Conservation (phyloP, 2,329 filamentous ascomycete species). For the Amesomyces nigricolor region DNA sequence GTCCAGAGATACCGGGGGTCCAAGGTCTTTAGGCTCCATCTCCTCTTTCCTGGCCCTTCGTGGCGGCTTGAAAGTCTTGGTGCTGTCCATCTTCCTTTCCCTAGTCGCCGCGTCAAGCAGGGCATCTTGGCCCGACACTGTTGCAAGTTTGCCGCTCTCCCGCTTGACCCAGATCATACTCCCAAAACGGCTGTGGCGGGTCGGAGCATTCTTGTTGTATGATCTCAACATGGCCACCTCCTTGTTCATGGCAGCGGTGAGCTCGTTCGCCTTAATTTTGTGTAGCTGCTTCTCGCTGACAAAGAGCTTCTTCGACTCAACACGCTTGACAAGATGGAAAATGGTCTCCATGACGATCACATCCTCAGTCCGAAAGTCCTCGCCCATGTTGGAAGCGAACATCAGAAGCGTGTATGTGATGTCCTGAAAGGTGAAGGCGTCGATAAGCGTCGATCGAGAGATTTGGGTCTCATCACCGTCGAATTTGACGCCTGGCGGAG, state of each 20-base stretch:
- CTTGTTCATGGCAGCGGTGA: constrained; percentile 69
- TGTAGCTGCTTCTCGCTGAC: constrained; percentile 70
- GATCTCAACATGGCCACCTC: constrained; percentile 78
- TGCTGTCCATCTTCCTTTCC: constrained; percentile 82
- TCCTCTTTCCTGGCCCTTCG: constrained; percentile 56
- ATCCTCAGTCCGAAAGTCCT: constrained; percentile 87
- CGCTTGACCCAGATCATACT: constrained; percentile 97
- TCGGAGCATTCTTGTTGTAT: constrained; percentile 72
- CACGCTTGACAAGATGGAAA: constrained; percentile 87
- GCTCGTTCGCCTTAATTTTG: constrained; percentile 64
- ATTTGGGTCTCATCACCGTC: constrained; percentile 89
- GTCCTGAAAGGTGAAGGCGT: constrained; percentile 85
- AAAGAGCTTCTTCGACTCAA: constrained; percentile 79
- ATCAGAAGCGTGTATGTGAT: constrained; percentile 81
- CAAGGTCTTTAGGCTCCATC: constrained; percentile 67
- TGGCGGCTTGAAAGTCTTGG: constrained; percentile 85
- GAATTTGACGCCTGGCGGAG: constrained; percentile 64
- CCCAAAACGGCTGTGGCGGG: constrained; percentile 87
- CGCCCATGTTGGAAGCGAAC: constrained; percentile 84
- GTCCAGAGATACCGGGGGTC: constrained; percentile 64
- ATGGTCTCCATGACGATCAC: constrained; percentile 85
- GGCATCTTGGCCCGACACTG: constrained; percentile 82
- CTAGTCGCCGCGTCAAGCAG: constrained; percentile 67
- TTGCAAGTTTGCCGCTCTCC: constrained; percentile 75
- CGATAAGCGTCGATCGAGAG: constrained; percentile 79